These are phyloP conservation scores for Arabidopsis arenosa DNA, from an alignment of 345 rosid species.

Conservation along the genomic window DNA sequence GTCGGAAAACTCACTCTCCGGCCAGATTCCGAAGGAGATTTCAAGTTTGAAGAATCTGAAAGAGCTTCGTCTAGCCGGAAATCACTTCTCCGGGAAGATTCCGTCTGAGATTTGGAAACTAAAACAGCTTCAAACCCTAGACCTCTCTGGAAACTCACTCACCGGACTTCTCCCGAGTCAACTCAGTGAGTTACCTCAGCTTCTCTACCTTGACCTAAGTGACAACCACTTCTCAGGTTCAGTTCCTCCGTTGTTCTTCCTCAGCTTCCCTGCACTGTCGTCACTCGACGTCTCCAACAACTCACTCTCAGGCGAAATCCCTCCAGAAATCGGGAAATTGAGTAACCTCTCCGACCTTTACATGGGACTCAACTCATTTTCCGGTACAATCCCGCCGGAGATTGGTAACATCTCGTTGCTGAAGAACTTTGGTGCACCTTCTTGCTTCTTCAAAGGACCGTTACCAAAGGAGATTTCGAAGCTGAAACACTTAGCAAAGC, in stretches of 20 bases:
- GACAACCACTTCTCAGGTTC: conserved; percentile 69
- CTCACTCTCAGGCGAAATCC: conserved; percentile 63
- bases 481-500: conserved; percentile 53
- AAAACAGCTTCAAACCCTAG: conserved; percentile 57
- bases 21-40: neutral
- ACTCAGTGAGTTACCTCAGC: conserved; percentile 54
- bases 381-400: conserved; percentile 74
- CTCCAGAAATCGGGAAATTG: conserved; percentile 63
- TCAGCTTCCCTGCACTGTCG: conserved; percentile 51
- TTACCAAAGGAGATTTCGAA: conserved; percentile 64
- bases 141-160: conserved; percentile 65
- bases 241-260: conserved; percentile 53
- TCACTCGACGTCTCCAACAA: conserved; percentile 81
- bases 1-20: neutral
- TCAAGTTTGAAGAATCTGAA: neutral
- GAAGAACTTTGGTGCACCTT: conserved; percentile 57
- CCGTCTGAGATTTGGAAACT: conserved; percentile 61
- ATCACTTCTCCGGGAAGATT: conserved; percentile 58
- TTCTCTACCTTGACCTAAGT: conserved; percentile 66
- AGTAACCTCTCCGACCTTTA: conserved; percentile 66
- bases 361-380: conserved; percentile 69
- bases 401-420: conserved; percentile 68
- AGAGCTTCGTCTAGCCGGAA: conserved; percentile 44
- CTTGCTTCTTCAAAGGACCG: conserved; percentile 71
- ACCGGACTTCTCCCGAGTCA: conserved; percentile 58